Percentiles rank a stretch among this genome's conserved stretches.
phyloP scores from a whole-genome alignment of 495 filamentous ascomycete genomes.

The Podospora sp. region DNA sequence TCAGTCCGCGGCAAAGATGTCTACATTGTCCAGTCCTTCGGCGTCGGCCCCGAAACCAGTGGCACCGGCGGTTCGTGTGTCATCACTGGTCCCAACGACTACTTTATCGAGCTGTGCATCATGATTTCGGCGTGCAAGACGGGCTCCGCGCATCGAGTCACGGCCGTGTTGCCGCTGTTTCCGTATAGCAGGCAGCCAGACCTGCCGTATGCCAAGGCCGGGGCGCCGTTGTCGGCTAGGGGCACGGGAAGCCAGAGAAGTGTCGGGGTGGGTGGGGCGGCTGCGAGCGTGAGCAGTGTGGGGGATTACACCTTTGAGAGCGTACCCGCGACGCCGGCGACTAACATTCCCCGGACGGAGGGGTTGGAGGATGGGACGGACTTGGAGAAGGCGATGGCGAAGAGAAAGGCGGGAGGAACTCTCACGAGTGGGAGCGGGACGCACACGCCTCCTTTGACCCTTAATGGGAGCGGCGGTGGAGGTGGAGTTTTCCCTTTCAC shows the following conservation, averaged over 20 bases:
- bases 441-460: not conserved
- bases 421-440: slow-evolving; percentile 4
- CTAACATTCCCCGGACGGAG: slow-evolving; percentile 63
- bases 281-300: slow-evolving; percentile 41
- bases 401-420: not conserved
- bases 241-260: not conserved
- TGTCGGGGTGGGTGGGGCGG: not conserved
- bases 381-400: slow-evolving; percentile 59
- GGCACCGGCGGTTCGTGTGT: slow-evolving; percentile 33
- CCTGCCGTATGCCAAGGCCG: slow-evolving; percentile 92
- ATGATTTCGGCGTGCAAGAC: slow-evolving; percentile 97
- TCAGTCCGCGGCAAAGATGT: slow-evolving; percentile 97
- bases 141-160: slow-evolving; percentile 87
- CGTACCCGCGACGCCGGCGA: slow-evolving; percentile 78
- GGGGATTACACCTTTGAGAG: slow-evolving; percentile 63
- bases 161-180: slow-evolving; percentile 92
- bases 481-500: slow-evolving; percentile 37
- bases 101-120: slow-evolving; percentile 94
- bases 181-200: slow-evolving; percentile 95
- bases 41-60: slow-evolving; percentile 46
- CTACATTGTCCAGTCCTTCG: slow-evolving; percentile 87
- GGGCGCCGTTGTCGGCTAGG: slow-evolving; percentile 69
- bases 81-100: slow-evolving; percentile 68
- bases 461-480: not conserved
- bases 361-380: slow-evolving; percentile 65